Evolutionary conservation across 1,284 basidiomycete species (phyloP), one percentile per base, ranked within the genome.

Genomic region (Ustilago cynodontis): DNA sequence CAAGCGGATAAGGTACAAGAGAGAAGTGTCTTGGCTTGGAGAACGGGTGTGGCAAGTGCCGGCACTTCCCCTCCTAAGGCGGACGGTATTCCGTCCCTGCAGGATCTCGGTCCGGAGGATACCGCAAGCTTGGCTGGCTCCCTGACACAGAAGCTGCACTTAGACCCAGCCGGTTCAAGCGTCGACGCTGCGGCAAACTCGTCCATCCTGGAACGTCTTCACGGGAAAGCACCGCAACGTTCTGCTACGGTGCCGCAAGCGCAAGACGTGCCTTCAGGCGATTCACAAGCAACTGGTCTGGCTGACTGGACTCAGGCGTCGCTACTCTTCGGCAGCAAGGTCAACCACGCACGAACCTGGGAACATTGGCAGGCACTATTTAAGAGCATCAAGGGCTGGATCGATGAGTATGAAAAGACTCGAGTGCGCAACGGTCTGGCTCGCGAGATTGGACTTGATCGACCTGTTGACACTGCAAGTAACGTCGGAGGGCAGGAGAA

Each of bases 401-500:
- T 84, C 10, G 72, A 80, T n/a, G 76, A 78, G 56, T 85, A 85
- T 65, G 83, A 85, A 62, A 74, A 67, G 41, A 52, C 69, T 3
- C 63, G 83, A 1, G 77, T 85, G 8, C 78, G 72, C 11, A 54
- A 62, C 31, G 76, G 78, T 8, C 59, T 85, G 5, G 70, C 82
- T 35, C 77, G 77, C 16, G 83, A 85, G 62, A 75, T 78, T 22
- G 82, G 71, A 3, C 53, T 75, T 14, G 68, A 76, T 29, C 69
- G 54, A 13, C 62, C 59, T n/a, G 35, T 61, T 22, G 59, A 63
- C 9, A 37, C 24, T 35, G 6, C 37, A 9, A 2, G 31, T 0
- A 14, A 39, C 13, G 33, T 8, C 11, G 43, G 24, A 8, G 65
- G 24, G 0, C 33, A 33, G 20, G 60, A 56, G 1, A 24, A 28